Percentiles rank a stretch among this genome's conserved stretches.
phyloP scores from a whole-genome alignment of 2,329 filamentous ascomycete genomes.

The Exophiala bonariae region DNA sequence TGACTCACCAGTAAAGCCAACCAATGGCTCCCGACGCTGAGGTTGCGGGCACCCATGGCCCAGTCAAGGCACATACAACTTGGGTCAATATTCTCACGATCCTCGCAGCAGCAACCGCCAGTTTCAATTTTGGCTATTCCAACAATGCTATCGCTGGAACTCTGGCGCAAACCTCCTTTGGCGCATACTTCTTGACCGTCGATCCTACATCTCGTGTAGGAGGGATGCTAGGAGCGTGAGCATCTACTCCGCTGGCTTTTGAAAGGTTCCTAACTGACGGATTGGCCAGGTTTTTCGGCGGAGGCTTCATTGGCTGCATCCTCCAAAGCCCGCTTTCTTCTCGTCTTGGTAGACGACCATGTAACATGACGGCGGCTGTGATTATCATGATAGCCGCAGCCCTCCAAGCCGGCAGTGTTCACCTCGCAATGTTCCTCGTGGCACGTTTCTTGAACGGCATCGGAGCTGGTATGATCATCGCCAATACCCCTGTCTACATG shows the following conservation, averaged over 20 bases:
- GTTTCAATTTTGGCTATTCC: constrained; percentile 16
- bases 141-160: constrained; percentile 16
- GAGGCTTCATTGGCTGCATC: constrained; percentile 7
- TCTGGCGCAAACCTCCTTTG: constrained; percentile 43
- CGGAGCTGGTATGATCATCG: constrained; percentile 30
- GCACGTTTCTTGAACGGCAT: constrained; percentile 40
- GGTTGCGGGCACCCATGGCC: not conserved
- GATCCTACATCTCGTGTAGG: constrained; percentile 6
- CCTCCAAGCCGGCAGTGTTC: constrained; percentile 34
- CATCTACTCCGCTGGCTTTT: not conserved
- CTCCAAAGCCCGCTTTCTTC: constrained; percentile 9
- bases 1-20: not conserved
- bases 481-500: constrained; percentile 12
- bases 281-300: constrained; percentile 10
- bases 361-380: constrained; percentile 35
- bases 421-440: constrained; percentile 31
- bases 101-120: constrained; percentile 7
- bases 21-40: not conserved
- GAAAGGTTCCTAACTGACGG: not conserved
- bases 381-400: constrained; percentile 37
- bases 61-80: constrained; percentile 6
- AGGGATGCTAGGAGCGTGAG: constrained; percentile 14
- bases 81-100: constrained; percentile 10
- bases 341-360: constrained; percentile 35
- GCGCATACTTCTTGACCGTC: constrained; percentile 28